Conservation (phyloP, 225 moss, liverwort and hornwort species). For the Anthoceros angustus region DNA sequence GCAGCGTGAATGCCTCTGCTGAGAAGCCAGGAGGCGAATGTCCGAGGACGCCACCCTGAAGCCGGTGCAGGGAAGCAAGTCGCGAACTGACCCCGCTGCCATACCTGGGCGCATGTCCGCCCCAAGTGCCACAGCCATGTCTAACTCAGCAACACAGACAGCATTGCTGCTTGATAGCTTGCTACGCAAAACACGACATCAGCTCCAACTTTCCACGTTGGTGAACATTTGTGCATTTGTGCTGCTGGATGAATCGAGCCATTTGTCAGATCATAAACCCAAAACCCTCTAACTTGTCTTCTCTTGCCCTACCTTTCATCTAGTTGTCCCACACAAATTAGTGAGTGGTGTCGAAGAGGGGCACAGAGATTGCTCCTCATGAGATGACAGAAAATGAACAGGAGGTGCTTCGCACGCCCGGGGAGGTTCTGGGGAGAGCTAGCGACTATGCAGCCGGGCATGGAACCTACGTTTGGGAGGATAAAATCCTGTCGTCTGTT, state of each 20-base stretch:
- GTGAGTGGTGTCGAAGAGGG: not conserved
- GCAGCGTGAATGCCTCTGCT: no score
- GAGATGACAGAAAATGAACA: not conserved
- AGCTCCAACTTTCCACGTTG: no score
- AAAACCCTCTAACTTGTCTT: not conserved
- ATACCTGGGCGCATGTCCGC: no score
- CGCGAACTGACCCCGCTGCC: no score
- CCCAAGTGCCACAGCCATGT: no score
- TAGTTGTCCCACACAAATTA: not conserved
- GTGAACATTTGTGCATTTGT: no score
- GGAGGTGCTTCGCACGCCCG: constrained; percentile 42
- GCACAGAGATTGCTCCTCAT: not conserved
- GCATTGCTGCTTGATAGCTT: no score
- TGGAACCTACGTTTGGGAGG: constrained; percentile 65
- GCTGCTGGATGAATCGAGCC: not conserved
- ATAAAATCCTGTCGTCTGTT: constrained; percentile 68
- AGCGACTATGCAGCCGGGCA: constrained; percentile 40
- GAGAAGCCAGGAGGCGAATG: no score
- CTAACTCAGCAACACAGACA: no score
- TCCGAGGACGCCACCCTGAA: no score
- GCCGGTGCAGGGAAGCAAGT: no score
- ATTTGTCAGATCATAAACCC: not conserved
- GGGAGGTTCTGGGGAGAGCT: constrained; percentile 63
- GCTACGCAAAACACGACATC: no score
- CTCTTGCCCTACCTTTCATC: not conserved